Conservation (phyloP, 352 stramenopile genomes). For the Elongisporangium prolatum region DNA sequence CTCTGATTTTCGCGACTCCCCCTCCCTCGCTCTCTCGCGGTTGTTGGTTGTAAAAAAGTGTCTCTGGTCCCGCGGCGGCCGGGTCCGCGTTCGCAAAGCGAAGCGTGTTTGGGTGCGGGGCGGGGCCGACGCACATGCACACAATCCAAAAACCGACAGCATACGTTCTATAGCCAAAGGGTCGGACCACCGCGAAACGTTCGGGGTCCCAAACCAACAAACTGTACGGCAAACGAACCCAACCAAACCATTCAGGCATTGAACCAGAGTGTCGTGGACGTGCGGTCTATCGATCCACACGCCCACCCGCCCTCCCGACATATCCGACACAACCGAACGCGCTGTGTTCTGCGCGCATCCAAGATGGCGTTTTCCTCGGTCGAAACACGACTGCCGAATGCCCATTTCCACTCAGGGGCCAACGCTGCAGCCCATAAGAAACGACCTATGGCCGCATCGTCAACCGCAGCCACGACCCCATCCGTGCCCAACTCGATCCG, state of each 20-base stretch:
- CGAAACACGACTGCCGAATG: slow-evolving; percentile 28
- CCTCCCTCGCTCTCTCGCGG: not conserved
- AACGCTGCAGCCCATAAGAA: slow-evolving; percentile 4
- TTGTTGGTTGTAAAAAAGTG: not conserved
- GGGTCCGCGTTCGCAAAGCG: not conserved
- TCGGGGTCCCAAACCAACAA: not conserved
- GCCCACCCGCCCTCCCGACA: not conserved
- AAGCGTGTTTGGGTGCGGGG: not conserved
- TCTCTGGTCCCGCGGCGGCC: not conserved
- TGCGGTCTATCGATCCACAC: not conserved
- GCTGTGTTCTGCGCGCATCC: not conserved
- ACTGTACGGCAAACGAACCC: not conserved
- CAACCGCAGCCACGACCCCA: slow-evolving; percentile 5
- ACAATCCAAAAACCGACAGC: not conserved
- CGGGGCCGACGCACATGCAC: not conserved
- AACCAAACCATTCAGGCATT: not conserved
- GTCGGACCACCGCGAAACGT: not conserved
- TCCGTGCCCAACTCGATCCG: slow-evolving; percentile 24
- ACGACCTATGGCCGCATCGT: not conserved
- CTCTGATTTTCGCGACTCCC: not conserved
- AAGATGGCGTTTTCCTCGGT: slow-evolving; percentile 45
- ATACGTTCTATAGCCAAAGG: not conserved
- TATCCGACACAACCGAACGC: not conserved
- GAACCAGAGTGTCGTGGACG: not conserved
- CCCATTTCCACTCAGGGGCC: slow-evolving; percentile 10